These are phyloP conservation scores for Sapria himalayana DNA, from an alignment of 345 rosid genomes.

Conservation along the genomic window DNA sequence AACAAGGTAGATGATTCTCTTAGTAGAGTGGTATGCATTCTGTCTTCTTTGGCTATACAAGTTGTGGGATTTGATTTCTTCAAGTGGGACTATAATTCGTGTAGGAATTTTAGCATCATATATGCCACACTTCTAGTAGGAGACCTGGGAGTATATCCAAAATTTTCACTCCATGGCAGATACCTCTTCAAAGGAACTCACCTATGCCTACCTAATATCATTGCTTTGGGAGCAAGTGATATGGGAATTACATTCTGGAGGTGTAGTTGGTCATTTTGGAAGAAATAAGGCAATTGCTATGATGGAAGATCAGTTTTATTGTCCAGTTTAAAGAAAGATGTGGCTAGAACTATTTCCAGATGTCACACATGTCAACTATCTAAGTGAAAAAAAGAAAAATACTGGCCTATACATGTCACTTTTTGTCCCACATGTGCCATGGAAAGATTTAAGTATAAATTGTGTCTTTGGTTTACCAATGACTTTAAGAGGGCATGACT, in stretches of 20 bases:
- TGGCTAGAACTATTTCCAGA: too few relatives aligned
- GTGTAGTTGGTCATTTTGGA: background rate
- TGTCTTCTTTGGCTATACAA: background rate
- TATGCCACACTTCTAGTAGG: background rate
- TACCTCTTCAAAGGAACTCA: background rate
- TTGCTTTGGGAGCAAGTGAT: background rate
- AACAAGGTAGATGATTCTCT: background rate
- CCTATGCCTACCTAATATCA: background rate
- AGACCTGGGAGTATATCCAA: too few relatives aligned
- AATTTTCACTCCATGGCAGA: background rate
- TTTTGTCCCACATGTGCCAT: background rate
- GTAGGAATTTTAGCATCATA: background rate
- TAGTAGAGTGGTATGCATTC: background rate
- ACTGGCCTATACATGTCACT: background rate
- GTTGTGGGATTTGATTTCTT: background rate
- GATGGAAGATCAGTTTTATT: background rate
- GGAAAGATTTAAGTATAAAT: background rate
- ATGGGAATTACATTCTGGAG: background rate
- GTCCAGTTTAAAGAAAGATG: too few relatives aligned
- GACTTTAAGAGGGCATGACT: slow-evolving; percentile 1
- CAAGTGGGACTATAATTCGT: background rate
- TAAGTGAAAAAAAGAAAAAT: background rate
- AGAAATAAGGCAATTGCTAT: background rate
- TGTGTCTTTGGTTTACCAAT: background rate
- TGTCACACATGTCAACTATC: background rate